A percentile compares a stretch with the other conserved stretches of the same genome.
phyloP scores from a whole-genome alignment of 1,284 basidiomycete species.

The Cryptococcus jaspeensis region DNA sequence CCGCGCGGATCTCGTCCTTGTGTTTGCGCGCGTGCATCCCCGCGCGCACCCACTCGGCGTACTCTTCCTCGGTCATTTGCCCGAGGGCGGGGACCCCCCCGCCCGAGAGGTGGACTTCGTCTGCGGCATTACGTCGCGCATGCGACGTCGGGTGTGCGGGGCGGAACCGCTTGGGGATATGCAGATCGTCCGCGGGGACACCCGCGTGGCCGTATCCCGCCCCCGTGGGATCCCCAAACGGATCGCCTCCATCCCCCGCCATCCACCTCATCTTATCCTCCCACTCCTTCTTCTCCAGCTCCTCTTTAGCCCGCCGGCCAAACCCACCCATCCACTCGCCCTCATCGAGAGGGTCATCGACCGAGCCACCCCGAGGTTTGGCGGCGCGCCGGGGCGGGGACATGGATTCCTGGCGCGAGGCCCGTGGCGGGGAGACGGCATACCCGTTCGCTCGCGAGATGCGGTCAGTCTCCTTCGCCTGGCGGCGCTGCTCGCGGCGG shows the following conservation, averaged over 20 bases:
- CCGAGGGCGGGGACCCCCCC: conserved; percentile 25
- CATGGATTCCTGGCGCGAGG: conserved; percentile 18
- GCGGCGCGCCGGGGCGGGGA: conserved; percentile 25
- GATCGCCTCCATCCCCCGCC: conserved; percentile 9
- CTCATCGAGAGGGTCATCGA: conserved; percentile 9
- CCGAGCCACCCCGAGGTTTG: neutral
- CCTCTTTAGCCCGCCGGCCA: conserved; percentile 14
- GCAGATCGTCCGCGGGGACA: conserved; percentile 1
- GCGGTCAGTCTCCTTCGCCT: conserved; percentile 15
- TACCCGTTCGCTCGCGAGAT: conserved; percentile 38
- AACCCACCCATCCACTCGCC: conserved; percentile 21
- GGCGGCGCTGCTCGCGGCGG: conserved; percentile 27
- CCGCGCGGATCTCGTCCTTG: conserved; percentile 16
- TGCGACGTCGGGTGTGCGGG: neutral
- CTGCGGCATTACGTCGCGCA: neutral
- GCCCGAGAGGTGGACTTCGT: conserved; percentile 18
- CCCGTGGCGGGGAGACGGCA: conserved; percentile 24
- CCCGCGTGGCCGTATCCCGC: neutral
- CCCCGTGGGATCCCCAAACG: conserved; percentile 14
- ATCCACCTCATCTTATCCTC: conserved; percentile 28
- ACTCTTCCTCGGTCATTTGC: conserved; percentile 30
- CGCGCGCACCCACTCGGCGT: conserved; percentile 23
- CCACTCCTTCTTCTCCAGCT: conserved; percentile 19
- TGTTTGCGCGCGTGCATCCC: conserved; percentile 26
- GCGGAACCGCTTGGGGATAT: conserved; percentile 18